Percentiles rank a stretch among this genome's conserved stretches.
phyloP scores from a whole-genome alignment of 768 basidiomycete genomes.

The Psilocybe azurescens region DNA sequence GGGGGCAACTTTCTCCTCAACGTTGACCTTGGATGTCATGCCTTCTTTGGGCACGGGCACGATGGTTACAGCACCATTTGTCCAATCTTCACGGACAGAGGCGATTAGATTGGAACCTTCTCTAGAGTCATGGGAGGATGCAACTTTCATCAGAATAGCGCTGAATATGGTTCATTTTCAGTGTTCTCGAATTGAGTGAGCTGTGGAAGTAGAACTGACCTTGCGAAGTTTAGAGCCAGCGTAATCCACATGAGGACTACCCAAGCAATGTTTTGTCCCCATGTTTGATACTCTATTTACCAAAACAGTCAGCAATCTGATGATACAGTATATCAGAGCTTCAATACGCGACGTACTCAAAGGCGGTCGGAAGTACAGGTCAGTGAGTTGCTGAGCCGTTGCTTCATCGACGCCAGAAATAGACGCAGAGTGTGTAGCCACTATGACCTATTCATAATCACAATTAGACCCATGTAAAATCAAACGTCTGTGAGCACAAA shows the following conservation, averaged over 20 bases:
- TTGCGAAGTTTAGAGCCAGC: constrained; percentile 27
- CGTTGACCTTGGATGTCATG: background rate
- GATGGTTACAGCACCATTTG: background rate
- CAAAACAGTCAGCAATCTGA: background rate
- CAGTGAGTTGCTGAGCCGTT: constrained; percentile 22
- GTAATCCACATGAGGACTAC: constrained; percentile 40
- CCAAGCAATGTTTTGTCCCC: constrained; percentile 39
- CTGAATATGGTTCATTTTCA: background rate
- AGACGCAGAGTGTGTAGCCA: constrained; percentile 29
- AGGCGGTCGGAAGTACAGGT: constrained; percentile 34
- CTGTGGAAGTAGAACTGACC: constrained; percentile 21
- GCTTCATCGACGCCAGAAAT: constrained; percentile 32
- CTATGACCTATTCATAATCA: constrained; percentile 27
- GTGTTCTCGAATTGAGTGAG: background rate
- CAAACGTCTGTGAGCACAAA: background rate
- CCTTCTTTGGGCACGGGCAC: background rate
- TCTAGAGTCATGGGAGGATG: background rate
- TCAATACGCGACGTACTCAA: constrained; percentile 24
- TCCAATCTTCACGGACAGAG: background rate
- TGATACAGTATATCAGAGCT: background rate
- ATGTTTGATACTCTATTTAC: constrained; percentile 32
- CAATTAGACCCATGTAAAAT: background rate
- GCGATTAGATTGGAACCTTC: background rate
- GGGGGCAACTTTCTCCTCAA: background rate
- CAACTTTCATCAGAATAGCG: background rate